Conservation (phyloP, 345 rosid genomes). For the Draba incana region DNA sequence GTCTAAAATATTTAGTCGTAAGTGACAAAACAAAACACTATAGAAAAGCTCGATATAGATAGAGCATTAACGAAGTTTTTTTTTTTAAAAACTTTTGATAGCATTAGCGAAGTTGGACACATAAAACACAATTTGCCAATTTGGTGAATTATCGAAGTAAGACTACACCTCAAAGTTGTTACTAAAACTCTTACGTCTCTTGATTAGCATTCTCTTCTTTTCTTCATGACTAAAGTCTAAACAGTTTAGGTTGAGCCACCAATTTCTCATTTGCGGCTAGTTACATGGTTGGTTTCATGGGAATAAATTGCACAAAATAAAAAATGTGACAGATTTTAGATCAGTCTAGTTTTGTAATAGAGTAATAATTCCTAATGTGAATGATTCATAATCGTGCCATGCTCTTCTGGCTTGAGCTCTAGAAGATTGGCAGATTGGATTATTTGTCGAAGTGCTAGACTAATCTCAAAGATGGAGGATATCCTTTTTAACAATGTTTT, state of each 20-base stretch:
- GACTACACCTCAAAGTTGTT: not conserved
- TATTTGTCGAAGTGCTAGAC: no score
- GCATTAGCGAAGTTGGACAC: not conserved
- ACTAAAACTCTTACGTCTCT: not conserved
- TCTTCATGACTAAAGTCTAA: not conserved
- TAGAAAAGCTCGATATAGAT: not conserved
- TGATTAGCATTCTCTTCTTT: not conserved
- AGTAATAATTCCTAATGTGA: no score
- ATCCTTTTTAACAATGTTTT: no score
- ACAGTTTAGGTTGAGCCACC: not conserved
- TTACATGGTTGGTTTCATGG: not conserved
- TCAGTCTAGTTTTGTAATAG: not conserved
- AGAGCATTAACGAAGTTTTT: no score
- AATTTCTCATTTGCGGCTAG: not conserved
- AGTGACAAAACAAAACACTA: not conserved
- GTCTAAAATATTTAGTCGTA: not conserved
- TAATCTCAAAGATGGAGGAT: no score
- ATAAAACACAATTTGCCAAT: not conserved
- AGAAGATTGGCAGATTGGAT: no score
- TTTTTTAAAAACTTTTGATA: no score
- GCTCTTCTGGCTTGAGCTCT: no score
- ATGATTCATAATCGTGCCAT: no score
- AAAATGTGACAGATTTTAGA: not conserved
- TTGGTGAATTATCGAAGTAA: constrained; percentile 8
- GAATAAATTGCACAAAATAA: not conserved